These are phyloP conservation scores for Medicago ruthenica DNA, from an alignment of 306 rosid genomes.

Conservation along the genomic window DNA sequence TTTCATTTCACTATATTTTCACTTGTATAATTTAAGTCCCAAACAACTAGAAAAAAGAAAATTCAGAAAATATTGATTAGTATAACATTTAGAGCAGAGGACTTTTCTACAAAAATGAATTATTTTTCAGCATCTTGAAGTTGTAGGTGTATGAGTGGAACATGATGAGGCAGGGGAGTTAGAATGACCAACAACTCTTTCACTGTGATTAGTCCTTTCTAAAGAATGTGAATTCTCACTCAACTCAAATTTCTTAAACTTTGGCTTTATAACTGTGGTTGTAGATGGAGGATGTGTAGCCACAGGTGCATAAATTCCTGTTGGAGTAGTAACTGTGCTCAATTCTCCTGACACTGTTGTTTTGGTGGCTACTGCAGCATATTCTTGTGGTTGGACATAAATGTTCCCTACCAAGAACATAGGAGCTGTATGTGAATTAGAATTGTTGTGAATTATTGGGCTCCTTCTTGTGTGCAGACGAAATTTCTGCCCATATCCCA, in stretches of 20 bases:
- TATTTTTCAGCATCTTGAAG: slow-evolving; percentile 43
- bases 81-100: no score
- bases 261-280: slow-evolving; percentile 42
- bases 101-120: slow-evolving; percentile 60
- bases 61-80: neutral
- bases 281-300: slow-evolving; percentile 50
- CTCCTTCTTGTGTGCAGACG: slow-evolving; percentile 80
- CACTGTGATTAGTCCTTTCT: no score
- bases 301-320: slow-evolving; percentile 73
- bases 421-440: slow-evolving; percentile 58
- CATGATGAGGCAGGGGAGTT: slow-evolving; percentile 81
- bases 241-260: slow-evolving; percentile 36
- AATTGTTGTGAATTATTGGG: slow-evolving; percentile 54
- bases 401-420: slow-evolving; percentile 83
- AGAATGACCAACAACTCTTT: slow-evolving; percentile 52
- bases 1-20: slow-evolving; percentile 7
- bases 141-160: slow-evolving; percentile 66
- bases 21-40: neutral
- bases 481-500: slow-evolving; percentile 63
- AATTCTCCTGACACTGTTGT: slow-evolving; percentile 52
- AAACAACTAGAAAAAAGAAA: neutral
- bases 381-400: slow-evolving; percentile 81
- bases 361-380: slow-evolving; percentile 51
- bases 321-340: slow-evolving; percentile 36
- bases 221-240: slow-evolving; percentile 50